phyloP scores from a whole-genome alignment of 2,329 filamentous ascomycete genomes.

The Sporothrix euskadiensis region DNA sequence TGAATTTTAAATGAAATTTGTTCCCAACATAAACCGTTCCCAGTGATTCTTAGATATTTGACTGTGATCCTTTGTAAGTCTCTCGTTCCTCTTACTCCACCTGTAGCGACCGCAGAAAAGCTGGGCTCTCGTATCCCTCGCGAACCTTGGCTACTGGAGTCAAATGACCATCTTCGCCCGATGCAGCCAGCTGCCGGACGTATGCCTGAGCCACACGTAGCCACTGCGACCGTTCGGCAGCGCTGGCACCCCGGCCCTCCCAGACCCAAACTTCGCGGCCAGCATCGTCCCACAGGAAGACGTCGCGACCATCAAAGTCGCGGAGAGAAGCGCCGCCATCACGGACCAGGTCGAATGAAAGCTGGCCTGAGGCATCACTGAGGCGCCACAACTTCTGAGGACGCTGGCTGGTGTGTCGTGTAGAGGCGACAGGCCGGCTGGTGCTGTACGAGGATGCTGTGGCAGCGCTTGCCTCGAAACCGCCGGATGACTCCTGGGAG shows the following conservation, averaged over 20 bases:
- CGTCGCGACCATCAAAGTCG: constrained; percentile 60
- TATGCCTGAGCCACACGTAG: constrained; percentile 60
- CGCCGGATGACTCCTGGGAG: constrained; percentile 41
- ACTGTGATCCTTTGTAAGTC: not conserved
- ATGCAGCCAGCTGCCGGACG: constrained; percentile 45
- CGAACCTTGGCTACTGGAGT: constrained; percentile 59
- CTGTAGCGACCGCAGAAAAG: constrained; percentile 46
- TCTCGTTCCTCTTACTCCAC: not conserved
- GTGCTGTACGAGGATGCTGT: constrained; percentile 8
- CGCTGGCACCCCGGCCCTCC: constrained; percentile 61
- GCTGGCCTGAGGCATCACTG: constrained; percentile 59
- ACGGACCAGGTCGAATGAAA: constrained; percentile 59
- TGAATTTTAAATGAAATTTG: not conserved
- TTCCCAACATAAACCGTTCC: not conserved
- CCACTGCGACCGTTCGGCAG: constrained; percentile 61
- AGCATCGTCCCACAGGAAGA: constrained; percentile 62
- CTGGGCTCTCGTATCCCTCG: constrained; percentile 56
- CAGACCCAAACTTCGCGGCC: constrained; percentile 65
- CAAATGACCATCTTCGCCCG: constrained; percentile 37
- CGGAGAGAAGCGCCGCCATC: constrained; percentile 42
- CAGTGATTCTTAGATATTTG: not conserved
- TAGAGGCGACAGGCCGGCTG: constrained; percentile 22
- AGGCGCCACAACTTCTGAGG: constrained; percentile 56
- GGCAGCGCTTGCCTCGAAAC: constrained; percentile 35
- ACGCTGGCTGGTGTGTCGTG: constrained; percentile 20